Evolutionary conservation across 768 basidiomycete species (phyloP).

Genomic region (Naematelia aurantialba): DNA sequence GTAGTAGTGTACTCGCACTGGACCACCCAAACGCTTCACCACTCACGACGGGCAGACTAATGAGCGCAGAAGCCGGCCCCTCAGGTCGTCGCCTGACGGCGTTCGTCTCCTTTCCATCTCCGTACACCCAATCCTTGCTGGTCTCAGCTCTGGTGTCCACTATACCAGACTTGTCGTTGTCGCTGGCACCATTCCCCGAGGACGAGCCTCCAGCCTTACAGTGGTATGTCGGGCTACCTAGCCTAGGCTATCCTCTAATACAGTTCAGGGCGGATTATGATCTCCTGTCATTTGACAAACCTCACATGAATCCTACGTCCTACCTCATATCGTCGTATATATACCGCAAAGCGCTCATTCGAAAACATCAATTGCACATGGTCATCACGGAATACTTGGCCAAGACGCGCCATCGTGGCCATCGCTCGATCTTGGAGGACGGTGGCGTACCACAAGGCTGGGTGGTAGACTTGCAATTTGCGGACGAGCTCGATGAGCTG

Average conservation of each 20-base stretch:
- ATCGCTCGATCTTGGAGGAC: conserved; percentile 56
- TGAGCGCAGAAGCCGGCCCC: not conserved
- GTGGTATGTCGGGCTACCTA: conserved; percentile 28
- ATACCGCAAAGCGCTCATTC: conserved; percentile 86
- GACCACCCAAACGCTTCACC: no score
- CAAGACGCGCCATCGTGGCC: conserved; percentile 57
- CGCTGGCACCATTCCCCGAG: conserved; percentile 45
- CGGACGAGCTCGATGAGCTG: conserved; percentile 91
- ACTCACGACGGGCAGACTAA: not conserved
- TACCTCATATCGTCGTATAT: conserved; percentile 74
- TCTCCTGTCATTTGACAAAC: conserved; percentile 70
- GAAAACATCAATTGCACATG: conserved; percentile 85
- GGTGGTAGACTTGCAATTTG: conserved; percentile 78
- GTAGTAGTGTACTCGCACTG: no score
- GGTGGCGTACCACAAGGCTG: conserved; percentile 68
- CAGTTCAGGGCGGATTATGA: conserved; percentile 77
- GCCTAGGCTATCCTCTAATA: conserved; percentile 2
- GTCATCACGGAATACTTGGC: conserved; percentile 67
- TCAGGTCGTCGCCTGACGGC: conserved; percentile 35
- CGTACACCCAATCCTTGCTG: conserved; percentile 58
- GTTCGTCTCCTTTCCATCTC: conserved; percentile 61
- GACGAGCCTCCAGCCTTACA: conserved; percentile 35
- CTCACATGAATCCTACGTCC: conserved; percentile 55
- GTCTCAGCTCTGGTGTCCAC: conserved; percentile 52
- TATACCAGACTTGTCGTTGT: conserved; percentile 36